These are phyloP conservation scores for Hirsutella thompsonii DNA, from an alignment of 2,329 filamentous ascomycete genomes.

Conservation along the genomic window DNA sequence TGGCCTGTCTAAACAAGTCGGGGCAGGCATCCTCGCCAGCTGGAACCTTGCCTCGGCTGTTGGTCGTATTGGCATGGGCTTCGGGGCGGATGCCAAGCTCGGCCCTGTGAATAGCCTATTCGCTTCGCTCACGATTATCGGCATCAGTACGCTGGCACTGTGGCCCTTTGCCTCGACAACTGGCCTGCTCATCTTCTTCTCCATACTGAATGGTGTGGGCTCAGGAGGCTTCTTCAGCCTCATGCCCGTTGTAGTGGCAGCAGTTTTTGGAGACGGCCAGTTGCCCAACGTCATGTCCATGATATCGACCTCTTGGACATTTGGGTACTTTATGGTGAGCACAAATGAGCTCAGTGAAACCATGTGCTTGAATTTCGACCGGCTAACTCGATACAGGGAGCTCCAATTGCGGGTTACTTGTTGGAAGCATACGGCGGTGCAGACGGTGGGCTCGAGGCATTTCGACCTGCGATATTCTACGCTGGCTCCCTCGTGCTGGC, in stretches of 20 bases:
- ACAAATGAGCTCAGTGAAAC: neutral
- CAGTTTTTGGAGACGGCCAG: constrained; percentile 41
- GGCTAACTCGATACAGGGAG: constrained; percentile 21
- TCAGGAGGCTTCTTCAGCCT: constrained; percentile 53
- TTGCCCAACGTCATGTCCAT: constrained; percentile 47
- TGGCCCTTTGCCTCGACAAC: constrained; percentile 47
- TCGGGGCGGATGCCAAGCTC: constrained; percentile 37
- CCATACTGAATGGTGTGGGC: constrained; percentile 43
- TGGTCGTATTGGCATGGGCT: constrained; percentile 40
- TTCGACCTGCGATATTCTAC: constrained; percentile 49
- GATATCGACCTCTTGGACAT: constrained; percentile 47
- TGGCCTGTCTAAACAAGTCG: constrained; percentile 36
- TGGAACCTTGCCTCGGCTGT: constrained; percentile 49
- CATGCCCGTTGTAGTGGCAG: constrained; percentile 49
- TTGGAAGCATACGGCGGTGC: constrained; percentile 41
- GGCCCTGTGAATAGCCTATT: constrained; percentile 44
- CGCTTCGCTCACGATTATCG: constrained; percentile 34
- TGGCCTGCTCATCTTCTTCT: constrained; percentile 40
- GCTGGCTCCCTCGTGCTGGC: constrained; percentile 39
- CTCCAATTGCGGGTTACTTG: constrained; percentile 47
- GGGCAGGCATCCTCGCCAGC: constrained; percentile 44
- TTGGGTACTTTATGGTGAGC: constrained; percentile 46
- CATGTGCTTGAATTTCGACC: neutral
- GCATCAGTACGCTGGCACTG: constrained; percentile 44
- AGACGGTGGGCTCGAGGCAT: constrained; percentile 34